Conservation (phyloP, 2,329 filamentous ascomycete species). For the Cercospora sojina region DNA sequence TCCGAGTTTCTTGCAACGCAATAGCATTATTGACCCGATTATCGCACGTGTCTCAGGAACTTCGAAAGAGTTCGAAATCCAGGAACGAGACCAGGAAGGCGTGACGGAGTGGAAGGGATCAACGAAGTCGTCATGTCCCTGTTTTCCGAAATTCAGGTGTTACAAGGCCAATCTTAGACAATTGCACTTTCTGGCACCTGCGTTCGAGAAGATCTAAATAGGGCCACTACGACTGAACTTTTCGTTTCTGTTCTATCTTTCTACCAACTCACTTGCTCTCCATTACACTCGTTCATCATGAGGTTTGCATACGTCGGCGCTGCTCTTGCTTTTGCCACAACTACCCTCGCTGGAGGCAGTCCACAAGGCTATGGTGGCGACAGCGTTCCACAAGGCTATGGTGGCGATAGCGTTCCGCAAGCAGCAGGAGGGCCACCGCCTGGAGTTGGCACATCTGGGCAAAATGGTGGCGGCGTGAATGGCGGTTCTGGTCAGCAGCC, state of each 20-base stretch:
- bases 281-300: constrained; percentile 5
- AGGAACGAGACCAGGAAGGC: neutral
- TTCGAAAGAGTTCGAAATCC: neutral
- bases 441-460: neutral
- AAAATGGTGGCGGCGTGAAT: neutral
- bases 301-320: constrained; percentile 8
- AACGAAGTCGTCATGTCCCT: neutral
- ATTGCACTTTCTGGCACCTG: neutral
- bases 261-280: too few species aligned
- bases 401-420: neutral
- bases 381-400: too few species aligned
- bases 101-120: neutral
- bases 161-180: neutral
- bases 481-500: neutral
- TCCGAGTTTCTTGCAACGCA: neutral
- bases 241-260: neutral
- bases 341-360: neutral
- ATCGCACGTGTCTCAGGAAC: neutral
- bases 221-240: neutral
- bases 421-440: neutral
- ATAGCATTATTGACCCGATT: neutral
- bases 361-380: constrained; percentile 1
- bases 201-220: neutral
- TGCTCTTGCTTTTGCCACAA: constrained; percentile 3
- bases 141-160: neutral